These are phyloP conservation scores for Agastache rugosa DNA, from an alignment of 257 asterid genomes.

Conservation along the genomic window DNA sequence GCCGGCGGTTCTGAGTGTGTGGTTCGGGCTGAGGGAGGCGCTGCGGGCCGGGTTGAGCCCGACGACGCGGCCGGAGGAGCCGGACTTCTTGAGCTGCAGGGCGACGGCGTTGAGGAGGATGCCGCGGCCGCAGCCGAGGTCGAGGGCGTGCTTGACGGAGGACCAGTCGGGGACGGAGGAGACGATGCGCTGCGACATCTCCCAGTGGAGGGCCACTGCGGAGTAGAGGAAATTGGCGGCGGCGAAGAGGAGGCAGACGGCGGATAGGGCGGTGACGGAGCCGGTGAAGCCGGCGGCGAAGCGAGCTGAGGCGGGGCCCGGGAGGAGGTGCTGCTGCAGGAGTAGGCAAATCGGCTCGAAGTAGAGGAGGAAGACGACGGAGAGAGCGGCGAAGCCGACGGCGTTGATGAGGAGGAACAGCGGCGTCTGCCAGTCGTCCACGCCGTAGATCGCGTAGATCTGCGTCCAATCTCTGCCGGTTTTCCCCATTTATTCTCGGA, in stretches of 20 bases:
- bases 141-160: constrained; percentile 81
- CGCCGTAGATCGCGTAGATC: constrained; percentile 96
- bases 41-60: constrained; percentile 65
- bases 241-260: constrained; percentile 85
- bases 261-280: constrained; percentile 83
- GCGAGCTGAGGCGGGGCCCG: constrained; percentile 76
- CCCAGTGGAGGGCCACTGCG: constrained; percentile 88
- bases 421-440: constrained; percentile 91
- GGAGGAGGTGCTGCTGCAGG: constrained; percentile 56
- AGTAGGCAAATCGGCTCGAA: constrained; percentile 75
- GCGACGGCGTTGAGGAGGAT: constrained; percentile 91
- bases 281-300: constrained; percentile 89
- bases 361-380: constrained; percentile 70
- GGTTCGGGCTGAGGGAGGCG: constrained; percentile 45
- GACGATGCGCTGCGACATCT: constrained; percentile 90
- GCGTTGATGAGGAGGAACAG: constrained; percentile 75
- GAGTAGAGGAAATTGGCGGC: constrained; percentile 86
- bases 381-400: constrained; percentile 58
- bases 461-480: constrained; percentile 86
- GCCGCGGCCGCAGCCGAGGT: constrained; percentile 96
- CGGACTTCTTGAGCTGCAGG: constrained; percentile 85
- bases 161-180: constrained; percentile 88
- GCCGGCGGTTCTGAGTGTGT: constrained; percentile 76
- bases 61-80: constrained; percentile 93
- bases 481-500: constrained; percentile 57